Evolutionary conservation across 1,284 basidiomycete genomes (phyloP), one percentile per base, ranked within the genome.

Genomic region (Nidula niveotomentosa): DNA sequence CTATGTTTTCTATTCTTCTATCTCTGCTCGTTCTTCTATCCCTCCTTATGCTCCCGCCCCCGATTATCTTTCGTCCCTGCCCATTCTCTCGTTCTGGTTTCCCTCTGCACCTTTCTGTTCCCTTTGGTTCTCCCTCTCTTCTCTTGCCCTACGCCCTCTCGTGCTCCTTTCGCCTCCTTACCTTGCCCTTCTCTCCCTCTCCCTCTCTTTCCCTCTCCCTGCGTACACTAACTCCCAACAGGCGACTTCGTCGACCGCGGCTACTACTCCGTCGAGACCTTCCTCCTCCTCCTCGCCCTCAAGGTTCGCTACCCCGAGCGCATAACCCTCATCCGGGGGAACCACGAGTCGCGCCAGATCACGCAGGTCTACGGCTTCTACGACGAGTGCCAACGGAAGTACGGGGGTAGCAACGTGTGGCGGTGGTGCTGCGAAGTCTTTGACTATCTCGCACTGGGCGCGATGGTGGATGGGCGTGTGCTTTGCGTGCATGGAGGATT

Each of bases 291-390:
- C 6, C 85, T 99, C 52, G 91, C 96, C 1, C 86, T 97, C 70
- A 99, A 99, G 76, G 96, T 98, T 51, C 91, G 96, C 17, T 98
- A 98, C 71, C 96, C 95, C 15, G 97, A 99, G 69, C 88, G 96
- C 48, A 97, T 99, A 69, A 98, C 95, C 0, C 86, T 99, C 61
- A 97, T 99, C 62, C 85, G 96, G 36, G 96, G 96, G 10, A 99
- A 99, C 79, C 96, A 99, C 78, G 96, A 99, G 74, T 96, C 93
- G n/a, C 81, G 96, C 3, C 96, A 99, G 71, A 99, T 99, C 66
- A 98, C 95, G 0, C 96, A 99, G 68, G 96, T 99, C 0, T 99
- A 99, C 71, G 97, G 96, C 10, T 99, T 99, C 71, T 99, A 98
- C 76, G 97, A 99, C 74, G 96, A 99, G 68, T 99, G 96, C 72